Evolutionary conservation across 352 stramenopile genomes (phyloP), one percentile per base, ranked within the genome.

Genomic region (Globisporangium lucens): DNA sequence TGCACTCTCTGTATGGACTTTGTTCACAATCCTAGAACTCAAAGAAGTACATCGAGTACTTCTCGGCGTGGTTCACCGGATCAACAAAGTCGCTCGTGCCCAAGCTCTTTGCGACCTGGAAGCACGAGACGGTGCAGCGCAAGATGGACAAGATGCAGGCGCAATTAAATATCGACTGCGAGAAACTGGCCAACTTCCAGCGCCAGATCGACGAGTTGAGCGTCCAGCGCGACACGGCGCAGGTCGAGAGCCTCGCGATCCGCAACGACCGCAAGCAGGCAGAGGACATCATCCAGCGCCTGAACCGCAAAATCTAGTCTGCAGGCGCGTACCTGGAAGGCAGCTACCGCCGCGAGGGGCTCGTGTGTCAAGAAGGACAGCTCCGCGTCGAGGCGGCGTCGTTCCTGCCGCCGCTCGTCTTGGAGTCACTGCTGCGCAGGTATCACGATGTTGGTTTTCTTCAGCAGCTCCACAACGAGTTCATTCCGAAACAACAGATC

Each of bases 41-140:
- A 47, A 85, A 77, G 35, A 93, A 93, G 68, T 89, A 93, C 59
- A 74, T 91, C 5, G 72, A 77, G 27, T 89, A 90, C 58, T 91
- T 87, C 46, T 93, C 85, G 0, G 77, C 73, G 17, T 93, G 83
- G 85, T 93, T 90, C 56, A 79, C 72, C 12, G 78, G 71, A 13
- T 87, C 85, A 1, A 70, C 75, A 0, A 89, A 85, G 41, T 68
- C 78, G 15, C 65, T 89, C n/a, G 58, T 85, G 27, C 80, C 75
- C 8, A 86, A 82, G 33, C 63, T 88, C 8, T 93, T 83, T 41
- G 60, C 76, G 4, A 67, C 71, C 0, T 93, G 85, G 85, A 90
- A 86, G 63, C 67, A 78, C 13, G 61, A 77, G 3, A 60, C 58
- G 15, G 55, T 74, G 46, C 65, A 69, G 36, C 68, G 55, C 66